These are phyloP conservation scores for Tylopilus sp. DNA, from an alignment of 768 basidiomycete genomes.

Conservation along the genomic window DNA sequence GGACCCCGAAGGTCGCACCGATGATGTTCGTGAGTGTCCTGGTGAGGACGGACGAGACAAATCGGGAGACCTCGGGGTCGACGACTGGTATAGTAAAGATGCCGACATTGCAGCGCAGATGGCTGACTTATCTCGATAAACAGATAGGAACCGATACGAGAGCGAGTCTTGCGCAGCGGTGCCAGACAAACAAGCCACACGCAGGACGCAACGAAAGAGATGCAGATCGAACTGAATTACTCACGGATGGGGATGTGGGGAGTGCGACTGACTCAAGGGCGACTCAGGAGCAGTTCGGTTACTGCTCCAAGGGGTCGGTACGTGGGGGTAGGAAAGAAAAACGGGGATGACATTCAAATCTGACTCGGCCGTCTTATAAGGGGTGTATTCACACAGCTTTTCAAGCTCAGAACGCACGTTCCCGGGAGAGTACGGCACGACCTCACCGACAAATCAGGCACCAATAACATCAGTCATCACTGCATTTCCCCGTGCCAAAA, in stretches of 20 bases:
- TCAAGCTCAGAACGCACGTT: constrained; percentile 35
- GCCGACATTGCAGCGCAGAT: constrained; percentile 17
- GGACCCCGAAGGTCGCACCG: constrained; percentile 24
- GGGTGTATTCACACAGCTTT: constrained; percentile 28
- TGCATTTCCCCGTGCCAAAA: neutral
- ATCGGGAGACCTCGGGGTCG: constrained; percentile 30
- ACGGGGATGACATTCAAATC: neutral
- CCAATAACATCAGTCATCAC: neutral
- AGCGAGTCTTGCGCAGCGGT: constrained; percentile 16
- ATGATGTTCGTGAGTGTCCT: constrained; percentile 31
- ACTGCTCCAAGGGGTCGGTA: constrained; percentile 17
- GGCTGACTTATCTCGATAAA: constrained; percentile 28
- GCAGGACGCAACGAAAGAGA: constrained; percentile 30
- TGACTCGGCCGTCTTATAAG: constrained; percentile 35
- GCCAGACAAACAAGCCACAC: constrained; percentile 24
- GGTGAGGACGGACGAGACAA: constrained; percentile 31
- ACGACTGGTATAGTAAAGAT: constrained; percentile 9
- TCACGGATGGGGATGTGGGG: constrained; percentile 20
- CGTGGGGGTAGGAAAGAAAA: constrained; percentile 19
- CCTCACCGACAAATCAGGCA: constrained; percentile 13
- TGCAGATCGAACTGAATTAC: constrained; percentile 25
- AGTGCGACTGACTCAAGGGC: constrained; percentile 19
- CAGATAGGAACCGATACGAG: constrained; percentile 27
- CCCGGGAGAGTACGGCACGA: constrained; percentile 22
- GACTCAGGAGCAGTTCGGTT: constrained; percentile 17